Evolutionary conservation across 352 stramenopile species (phyloP), one percentile per base, ranked within the genome.

Genomic region (Phytophthora megakarya): DNA sequence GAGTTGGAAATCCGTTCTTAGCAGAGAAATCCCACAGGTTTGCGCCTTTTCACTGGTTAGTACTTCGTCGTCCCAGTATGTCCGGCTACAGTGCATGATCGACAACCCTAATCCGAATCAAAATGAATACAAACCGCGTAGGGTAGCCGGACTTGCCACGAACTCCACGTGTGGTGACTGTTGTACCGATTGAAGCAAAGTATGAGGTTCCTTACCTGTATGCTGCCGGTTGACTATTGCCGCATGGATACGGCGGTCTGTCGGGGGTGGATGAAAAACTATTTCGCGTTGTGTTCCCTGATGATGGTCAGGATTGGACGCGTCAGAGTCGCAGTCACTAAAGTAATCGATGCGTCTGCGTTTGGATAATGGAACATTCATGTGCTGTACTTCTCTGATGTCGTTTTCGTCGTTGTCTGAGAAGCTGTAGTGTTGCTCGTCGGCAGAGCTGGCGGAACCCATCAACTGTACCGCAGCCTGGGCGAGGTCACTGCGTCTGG

Each of bases 11-110:
- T 5, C 26, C 26, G 26, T 32, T 32, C 26, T 32, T 32, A 32
- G 26, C 5, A 10, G 26, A 65, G 11, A 69, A 70, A 3, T 64
- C 61, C 50, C 45, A 59, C 13, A 64, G 7, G n/a, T 61, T 69
- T 16, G 22, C 39, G 5, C n/a, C n/a, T n/a, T n/a, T 11, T 70
- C 46, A 12, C 26, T 40, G 3, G 32, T 37, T 3, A 22, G 9
- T 1, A 56, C 28, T n/a, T 58, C 28, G 10, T 65, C 53, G 9
- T 46, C 32, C 33, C 21, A 37, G 1, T 16, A 25, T n/a, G 13
- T 32, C 8, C 53, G 45, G 25, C 46, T 12, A 1, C 28, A 65
- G n/a, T 60, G 61, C 46, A 70, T 60, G 0, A 65, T 43, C 4
- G 46, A 70, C 3, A 70, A 21, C n/a, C 47, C 46, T 0, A 58